These are phyloP conservation scores for Crithidia fasciculata DNA, from an alignment of 208 protist species.

Conservation along the genomic window DNA sequence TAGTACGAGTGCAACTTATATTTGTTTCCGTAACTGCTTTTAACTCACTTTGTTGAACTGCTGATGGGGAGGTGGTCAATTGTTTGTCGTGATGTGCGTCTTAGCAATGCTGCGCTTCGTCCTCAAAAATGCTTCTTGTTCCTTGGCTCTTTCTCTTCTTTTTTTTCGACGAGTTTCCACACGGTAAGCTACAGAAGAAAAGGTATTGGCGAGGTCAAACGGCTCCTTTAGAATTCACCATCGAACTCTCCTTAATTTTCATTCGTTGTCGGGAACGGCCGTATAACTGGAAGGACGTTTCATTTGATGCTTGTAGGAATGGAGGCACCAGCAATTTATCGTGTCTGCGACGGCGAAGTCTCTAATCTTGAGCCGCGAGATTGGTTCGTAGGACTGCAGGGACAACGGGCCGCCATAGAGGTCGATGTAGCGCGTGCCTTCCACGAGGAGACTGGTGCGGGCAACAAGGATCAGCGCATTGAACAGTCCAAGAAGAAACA, in stretches of 20 bases:
- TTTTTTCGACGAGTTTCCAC: not conserved
- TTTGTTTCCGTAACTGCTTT: too few relatives aligned
- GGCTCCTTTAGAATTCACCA: not conserved
- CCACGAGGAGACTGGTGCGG: not conserved
- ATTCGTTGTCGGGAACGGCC: not conserved
- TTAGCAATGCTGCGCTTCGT: not conserved
- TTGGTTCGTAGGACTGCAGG: conserved; percentile 6
- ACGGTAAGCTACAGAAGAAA: not conserved
- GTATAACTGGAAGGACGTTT: not conserved
- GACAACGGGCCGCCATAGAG: not conserved
- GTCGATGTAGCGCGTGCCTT: not conserved
- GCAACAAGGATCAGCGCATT: not conserved
- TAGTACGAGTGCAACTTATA: too few relatives aligned
- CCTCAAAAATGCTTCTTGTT: not conserved
- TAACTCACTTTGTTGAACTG: too few relatives aligned
- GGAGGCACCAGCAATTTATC: conserved; percentile 22
- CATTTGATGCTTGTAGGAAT: not conserved
- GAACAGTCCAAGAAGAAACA: not conserved
- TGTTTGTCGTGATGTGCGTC: not conserved
- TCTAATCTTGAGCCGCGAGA: not conserved
- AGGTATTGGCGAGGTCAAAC: too few relatives aligned
- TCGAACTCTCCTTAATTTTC: not conserved
- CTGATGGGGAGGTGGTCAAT: too few relatives aligned
- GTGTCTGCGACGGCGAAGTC: not conserved
- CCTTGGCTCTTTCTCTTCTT: conserved; percentile 12